Evolutionary conservation across 1,284 basidiomycete genomes (phyloP), one percentile per base, ranked within the genome.

Genomic region (Ceratobasidium sp.): DNA sequence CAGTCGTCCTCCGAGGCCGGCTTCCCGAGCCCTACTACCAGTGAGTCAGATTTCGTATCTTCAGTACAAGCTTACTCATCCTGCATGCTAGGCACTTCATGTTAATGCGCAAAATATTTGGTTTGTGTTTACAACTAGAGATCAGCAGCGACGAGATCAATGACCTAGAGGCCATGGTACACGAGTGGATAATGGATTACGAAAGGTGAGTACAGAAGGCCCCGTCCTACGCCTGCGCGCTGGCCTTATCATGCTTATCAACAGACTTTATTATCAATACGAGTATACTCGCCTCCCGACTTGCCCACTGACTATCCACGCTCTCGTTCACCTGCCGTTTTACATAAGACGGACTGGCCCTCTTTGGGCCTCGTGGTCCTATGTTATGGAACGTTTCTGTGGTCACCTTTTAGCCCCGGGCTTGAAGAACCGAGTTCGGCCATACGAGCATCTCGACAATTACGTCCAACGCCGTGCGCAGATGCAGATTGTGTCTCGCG

Each of bases 321-420:
- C 83, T 0, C 82, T 88, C 0, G 81, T 87, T 6, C 87, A 87
- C 77, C 82, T 87, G 59, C 83, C 83, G 0, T 81, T 82, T 41
- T 80, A 81, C 67, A 87, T 87, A 44, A 68, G 81, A 54, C 73
- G 57, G 1, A 80, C 71, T 5, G 86, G 87, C 0, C 86, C 86
- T 2, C 85, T 87, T 1, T 88, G 87, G 86, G 80, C 80, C 8
- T 86, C 85, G 65, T 88, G 87, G 87, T 85, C 86, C 0, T 88
- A 86, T 75, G 83, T 84, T 0, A 87, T 83, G 81, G 83, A 84
- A 70, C 79, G 81, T 1, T 82, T 79, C 50, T 84, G 84, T 77
- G 81, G 82, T 1, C 44, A 46, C 27, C 74, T 84, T 30, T 75
- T 81, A 27, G 41, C 8, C 41, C 81, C 80, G 5, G 80, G 79